Conservation (phyloP, 83 land plant genomes). For the Isoetes engelmannii region DNA sequence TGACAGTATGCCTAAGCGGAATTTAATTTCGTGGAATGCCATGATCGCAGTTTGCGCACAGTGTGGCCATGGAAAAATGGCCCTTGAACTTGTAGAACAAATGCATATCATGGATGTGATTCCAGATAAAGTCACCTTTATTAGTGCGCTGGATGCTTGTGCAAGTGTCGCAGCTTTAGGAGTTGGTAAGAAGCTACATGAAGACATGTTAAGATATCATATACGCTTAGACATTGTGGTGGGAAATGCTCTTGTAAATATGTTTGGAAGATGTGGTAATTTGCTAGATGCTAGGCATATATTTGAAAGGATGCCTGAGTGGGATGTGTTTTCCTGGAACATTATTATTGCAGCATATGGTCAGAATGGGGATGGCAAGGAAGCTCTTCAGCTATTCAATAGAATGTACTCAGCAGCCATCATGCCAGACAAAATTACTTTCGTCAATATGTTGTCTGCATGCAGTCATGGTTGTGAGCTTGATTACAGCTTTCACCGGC, state of each 20-base stretch:
- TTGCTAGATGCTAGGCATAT: slow-evolving; percentile 17
- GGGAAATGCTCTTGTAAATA: slow-evolving; percentile 7
- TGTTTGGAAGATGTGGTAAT: slow-evolving; percentile 20
- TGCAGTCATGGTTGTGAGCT: too few relatives aligned
- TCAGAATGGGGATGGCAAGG: slow-evolving; percentile 14
- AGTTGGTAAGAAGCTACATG: slow-evolving; percentile 5
- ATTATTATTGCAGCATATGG: slow-evolving; percentile 32
- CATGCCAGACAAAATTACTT: slow-evolving; percentile 11
- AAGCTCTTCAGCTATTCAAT: neutral
- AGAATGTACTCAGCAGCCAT: neutral
- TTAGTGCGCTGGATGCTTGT: slow-evolving; percentile 11
- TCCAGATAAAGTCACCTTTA: slow-evolving; percentile 13
- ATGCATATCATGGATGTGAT: slow-evolving; percentile 10
- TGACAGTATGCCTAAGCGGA: slow-evolving; percentile 14
- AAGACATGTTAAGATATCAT: neutral
- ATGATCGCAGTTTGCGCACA: slow-evolving; percentile 27
- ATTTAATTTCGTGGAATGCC: slow-evolving; percentile 34
- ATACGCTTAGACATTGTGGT: neutral
- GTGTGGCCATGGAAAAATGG: slow-evolving; percentile 2
- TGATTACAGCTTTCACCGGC: too few relatives aligned
- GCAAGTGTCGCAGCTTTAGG: neutral
- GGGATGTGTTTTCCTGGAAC: slow-evolving; percentile 38
- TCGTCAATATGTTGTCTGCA: slow-evolving; percentile 2
- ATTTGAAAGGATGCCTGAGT: slow-evolving; percentile 29
- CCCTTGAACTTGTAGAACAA: slow-evolving; percentile 11